A percentile compares a stretch with the other conserved stretches of the same genome.
Conservation (phyloP, 768 basidiomycete species). For the Amanita jacksonii region DNA sequence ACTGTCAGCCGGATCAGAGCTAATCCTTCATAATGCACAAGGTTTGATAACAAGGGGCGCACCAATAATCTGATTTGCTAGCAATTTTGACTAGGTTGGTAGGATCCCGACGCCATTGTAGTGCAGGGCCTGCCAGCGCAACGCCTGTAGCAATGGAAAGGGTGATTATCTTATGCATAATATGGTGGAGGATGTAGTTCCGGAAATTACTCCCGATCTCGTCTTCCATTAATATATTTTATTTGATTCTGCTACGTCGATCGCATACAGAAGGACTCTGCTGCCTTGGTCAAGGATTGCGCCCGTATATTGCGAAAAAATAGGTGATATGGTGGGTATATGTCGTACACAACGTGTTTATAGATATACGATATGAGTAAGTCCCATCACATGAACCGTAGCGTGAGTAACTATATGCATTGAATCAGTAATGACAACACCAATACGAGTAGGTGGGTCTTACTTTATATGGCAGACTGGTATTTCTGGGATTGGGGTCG, state of each 20-base stretch:
- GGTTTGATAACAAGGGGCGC: background rate
- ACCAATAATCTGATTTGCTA: constrained; percentile 1
- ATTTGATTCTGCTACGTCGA: background rate
- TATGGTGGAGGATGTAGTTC: background rate
- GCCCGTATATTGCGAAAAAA: no score
- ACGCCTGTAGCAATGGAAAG: background rate
- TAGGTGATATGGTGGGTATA: background rate
- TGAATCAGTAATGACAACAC: background rate
- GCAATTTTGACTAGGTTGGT: constrained; percentile 5
- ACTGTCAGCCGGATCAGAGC: background rate
- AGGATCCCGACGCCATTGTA: background rate
- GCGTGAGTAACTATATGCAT: background rate
- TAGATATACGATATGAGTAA: constrained; percentile 3
- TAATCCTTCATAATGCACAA: background rate
- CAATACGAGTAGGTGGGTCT: no score
- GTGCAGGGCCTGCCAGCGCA: constrained; percentile 1
- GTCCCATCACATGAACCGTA: constrained; percentile 1
- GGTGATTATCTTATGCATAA: background rate
- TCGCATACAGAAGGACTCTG: background rate
- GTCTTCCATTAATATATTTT: background rate
- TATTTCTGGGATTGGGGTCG: no score
- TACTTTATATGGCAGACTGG: no score
- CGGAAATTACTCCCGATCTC: background rate
- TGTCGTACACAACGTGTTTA: no score
- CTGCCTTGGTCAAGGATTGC: background rate